phyloP scores from a whole-genome alignment of 2,329 filamentous ascomycete species.

The Botryotinia narcissicola region DNA sequence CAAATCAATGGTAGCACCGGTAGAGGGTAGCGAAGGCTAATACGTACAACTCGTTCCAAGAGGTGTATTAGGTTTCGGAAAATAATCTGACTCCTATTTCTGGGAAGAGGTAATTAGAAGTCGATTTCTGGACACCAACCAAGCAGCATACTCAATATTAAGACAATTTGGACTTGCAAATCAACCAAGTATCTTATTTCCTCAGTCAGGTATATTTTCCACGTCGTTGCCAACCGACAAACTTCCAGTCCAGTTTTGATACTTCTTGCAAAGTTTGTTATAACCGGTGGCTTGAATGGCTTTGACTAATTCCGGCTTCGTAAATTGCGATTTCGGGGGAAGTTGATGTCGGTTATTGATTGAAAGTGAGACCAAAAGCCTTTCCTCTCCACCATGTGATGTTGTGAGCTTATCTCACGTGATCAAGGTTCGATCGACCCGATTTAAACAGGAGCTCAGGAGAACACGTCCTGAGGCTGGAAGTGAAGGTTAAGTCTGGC shows the following conservation, averaged over 20 bases:
- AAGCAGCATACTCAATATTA: background rate
- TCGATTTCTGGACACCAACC: background rate
- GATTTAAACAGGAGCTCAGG: no score
- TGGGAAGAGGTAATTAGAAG: no score
- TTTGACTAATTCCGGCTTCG: no score
- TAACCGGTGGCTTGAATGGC: background rate
- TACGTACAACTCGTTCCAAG: background rate
- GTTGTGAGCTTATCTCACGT: no score
- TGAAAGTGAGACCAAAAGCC: no score
- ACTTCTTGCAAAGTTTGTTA: background rate
- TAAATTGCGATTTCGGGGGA: background rate
- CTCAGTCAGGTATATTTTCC: conserved; percentile 11
- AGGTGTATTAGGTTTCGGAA: background rate
- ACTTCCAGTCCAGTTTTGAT: background rate
- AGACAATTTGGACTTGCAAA: background rate
- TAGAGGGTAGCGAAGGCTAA: background rate
- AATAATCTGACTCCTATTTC: background rate
- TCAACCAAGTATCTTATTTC: background rate
- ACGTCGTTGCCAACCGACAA: conserved; percentile 23
- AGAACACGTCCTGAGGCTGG: no score
- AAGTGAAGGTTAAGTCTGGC: no score
- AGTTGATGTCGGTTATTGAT: background rate
- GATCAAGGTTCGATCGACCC: no score
- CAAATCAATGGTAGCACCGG: background rate
- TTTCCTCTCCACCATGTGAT: no score